Base-by-base conservation (phyloP, 768 basidiomycete genomes). In the Lentinula sp. region DNA sequence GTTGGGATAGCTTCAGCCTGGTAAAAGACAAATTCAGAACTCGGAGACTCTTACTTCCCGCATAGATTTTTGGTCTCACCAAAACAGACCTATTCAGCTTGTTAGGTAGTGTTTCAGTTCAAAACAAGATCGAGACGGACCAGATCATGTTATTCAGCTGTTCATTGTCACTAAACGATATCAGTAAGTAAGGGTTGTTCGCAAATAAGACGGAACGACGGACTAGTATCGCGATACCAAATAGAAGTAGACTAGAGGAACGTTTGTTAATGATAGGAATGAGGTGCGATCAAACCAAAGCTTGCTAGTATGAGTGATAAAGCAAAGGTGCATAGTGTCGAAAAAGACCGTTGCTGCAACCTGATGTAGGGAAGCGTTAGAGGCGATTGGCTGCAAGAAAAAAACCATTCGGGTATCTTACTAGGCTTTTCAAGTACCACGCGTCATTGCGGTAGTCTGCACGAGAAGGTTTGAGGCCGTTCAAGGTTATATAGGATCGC, bases 1-100 rank as follows among this genome's bases (percentile, higher is more conserved):
- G 62, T 63, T n/a, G 62, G 63, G 39, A 64, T 34, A 40, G 59
- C 59, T 49, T 60, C 59, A 9, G 53, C 60, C 60, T 61, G 4
- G 5, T 9, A 8, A 28, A 55, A 21, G 16, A 40, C 13, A 35
- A n/a, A 5, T 21, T 21, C 31, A 43, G 31, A 4, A 37, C 13
- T 32, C 40, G 13, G 31, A 9, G 13, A 48, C 35, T 23, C 13
- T 34, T 11, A 15, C 52, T 28, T 16, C 7, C 8, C 4, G 34
- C 35, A 21, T 53, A 53, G 31, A 4, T 18, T 5, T 9, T 9
- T 23, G 31, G 10, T 15, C 60, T 32, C 45, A 56, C 60, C 60
- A 61, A 37, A 39, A 54, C 52, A 49, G 60, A 46, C 55, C 55
- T 35, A 40, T 21, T 8, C 2, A 42, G n/a, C 7, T 9, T 57